Evolutionary conservation across 352 stramenopile genomes (phyloP), one percentile per base, ranked within the genome.

Genomic region (Peronospora destructor): DNA sequence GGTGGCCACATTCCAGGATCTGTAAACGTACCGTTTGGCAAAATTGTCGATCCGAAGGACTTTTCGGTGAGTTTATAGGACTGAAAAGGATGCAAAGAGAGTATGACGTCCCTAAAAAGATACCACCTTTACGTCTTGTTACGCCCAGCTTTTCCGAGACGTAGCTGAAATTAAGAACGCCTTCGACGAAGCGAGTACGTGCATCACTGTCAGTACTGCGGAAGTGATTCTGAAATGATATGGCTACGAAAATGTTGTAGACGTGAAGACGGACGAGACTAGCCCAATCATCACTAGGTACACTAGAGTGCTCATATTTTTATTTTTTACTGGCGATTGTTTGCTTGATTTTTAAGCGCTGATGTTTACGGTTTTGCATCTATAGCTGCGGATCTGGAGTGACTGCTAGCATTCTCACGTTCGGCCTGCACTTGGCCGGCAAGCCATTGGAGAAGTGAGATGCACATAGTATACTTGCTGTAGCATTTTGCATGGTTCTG

Each of bases 1-100:
- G 67, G 82, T 14, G 94, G 94, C 1, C 94, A 97, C 57, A 97
- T 98, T 60, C 92, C 94, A 12, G 76, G 77, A 8, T 70, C 89
- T 8, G 48, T 94, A 10, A 98, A 97, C 59, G 64, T 97, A 0
- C 92, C 91, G 0, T 97, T 98, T 56, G 57, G 50, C 6, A 87
- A 89, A 46, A 35, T 98, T 29, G 76, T 98, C 10, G 58, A 72
- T 6, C 59, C 83, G 21, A 71, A 94, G 6, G 86, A 97, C 60
- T 86, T 94, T 33, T 83, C 72, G 64, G 69, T 86, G 60, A 72
- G 51, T 50, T 30, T 23, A 26, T 3, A n/a, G 6, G 12, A 35
- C 16, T 34, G 7, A 16, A 6, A 6, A 55, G 17, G 34, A 53
- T 34, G 53, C 38, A 13, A 16, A 17, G 54, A 13, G 3, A 13